Evolutionary conservation across 2,329 filamentous ascomycete species (phyloP), one percentile per base, ranked within the genome.

Genomic region (Aspergillus sergii): DNA sequence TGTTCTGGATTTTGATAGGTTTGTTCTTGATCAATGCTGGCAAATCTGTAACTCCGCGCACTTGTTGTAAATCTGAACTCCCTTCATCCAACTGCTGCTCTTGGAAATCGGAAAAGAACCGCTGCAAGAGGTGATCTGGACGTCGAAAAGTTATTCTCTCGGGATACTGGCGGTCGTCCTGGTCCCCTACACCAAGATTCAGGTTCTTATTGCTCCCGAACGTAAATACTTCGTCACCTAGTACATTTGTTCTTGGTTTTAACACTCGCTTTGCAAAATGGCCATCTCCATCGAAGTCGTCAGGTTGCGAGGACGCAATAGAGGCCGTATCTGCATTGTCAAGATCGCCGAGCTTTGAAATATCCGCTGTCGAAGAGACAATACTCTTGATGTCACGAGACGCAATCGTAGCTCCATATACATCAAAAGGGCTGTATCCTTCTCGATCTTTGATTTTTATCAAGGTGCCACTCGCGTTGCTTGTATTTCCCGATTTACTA

Each of bases 151-250:
- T 82, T 12, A 97, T 88, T 11, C 93, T 90, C 75, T 98, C 95
- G 0, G 95, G 95, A 71, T 91, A 96, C 67, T 98, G 94, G 3
- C 95, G 89, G 74, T 99, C 94, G 75, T 97, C 93, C 72, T 96
- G 91, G 73, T 99, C 94, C n/a, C 94, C 94, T 64, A 98, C 90
- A 1, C 95, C 95, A 26, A 99, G 85, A 0, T 92, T 95, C 11
- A 96, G 80, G 70, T 99, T 99, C 73, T 95, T 96, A 79, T 97
- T 99, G 78, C 94, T 98, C 57, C 95, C 95, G 78, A 98, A 97
- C 1, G 93, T 90, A 72, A 93, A 98, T 0, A 97, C 81, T 73
- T 99, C 95, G 71, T 97, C 92, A 10, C 93, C 94, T 26, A 82
- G 76, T 30, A 89, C 69, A 69, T 75, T 76, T 30, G 76, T 72